A percentile compares a stretch with the other conserved stretches of the same genome.
These are phyloP conservation scores for Candida sp. DNA, from an alignment of 1,139 yeast genomes.

Conservation along the genomic window DNA sequence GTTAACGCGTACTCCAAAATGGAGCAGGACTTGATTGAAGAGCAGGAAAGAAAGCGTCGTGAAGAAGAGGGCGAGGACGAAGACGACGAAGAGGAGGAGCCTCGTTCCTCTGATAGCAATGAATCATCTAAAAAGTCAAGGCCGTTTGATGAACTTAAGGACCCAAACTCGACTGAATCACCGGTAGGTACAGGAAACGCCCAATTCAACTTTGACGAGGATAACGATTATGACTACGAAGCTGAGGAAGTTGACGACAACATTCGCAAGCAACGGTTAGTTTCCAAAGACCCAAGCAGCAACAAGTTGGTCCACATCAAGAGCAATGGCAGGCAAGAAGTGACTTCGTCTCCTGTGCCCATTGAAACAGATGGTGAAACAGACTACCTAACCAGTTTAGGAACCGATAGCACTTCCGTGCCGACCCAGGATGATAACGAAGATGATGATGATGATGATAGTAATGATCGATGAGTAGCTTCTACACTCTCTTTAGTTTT, in stretches of 20 bases:
- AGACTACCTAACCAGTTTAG: conserved; percentile 21
- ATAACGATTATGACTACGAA: conserved; percentile 19
- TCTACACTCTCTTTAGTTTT: background rate
- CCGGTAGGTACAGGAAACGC: background rate
- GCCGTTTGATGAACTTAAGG: conserved; percentile 4
- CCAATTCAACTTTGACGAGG: conserved; percentile 17
- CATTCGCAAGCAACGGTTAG: conserved; percentile 37
- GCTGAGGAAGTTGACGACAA: conserved; percentile 23
- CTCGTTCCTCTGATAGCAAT: conserved; percentile 10
- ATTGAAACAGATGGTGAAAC: conserved; percentile 12
- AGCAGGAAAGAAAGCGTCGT: conserved; percentile 14
- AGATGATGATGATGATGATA: conserved; percentile 60
- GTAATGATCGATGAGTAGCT: conserved; percentile 49
- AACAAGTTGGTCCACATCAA: conserved; percentile 29
- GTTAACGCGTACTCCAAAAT: conserved; percentile 2
- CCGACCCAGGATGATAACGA: conserved; percentile 43
- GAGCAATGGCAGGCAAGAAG: conserved; percentile 25
- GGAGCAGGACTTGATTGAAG: conserved; percentile 4
- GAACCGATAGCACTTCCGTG: conserved; percentile 58
- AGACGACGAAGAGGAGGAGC: conserved; percentile 3
- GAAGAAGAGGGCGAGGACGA: conserved; percentile 10
- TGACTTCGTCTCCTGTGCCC: conserved; percentile 24
- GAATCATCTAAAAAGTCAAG: conserved; percentile 12
- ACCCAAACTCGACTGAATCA: background rate
- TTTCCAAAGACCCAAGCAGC: conserved; percentile 30